Evolutionary conservation across 768 basidiomycete species (phyloP), one percentile per base, ranked within the genome.

Genomic region (Naganishia friedmannii): DNA sequence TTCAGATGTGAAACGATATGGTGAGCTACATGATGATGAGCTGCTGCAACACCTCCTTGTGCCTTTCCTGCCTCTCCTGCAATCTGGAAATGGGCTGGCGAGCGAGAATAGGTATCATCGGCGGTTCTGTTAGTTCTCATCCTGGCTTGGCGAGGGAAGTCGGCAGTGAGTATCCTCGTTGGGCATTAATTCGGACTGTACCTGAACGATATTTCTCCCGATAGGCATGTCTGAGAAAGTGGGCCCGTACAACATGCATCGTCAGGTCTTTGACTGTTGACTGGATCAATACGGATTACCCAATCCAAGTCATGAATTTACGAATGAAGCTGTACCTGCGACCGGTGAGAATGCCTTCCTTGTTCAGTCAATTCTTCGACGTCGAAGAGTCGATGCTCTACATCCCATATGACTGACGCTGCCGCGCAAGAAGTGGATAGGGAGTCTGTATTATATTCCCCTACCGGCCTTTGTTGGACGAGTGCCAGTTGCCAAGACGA

Each of bases 271-370:
- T 13, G 66, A 67, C n/a, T 67, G 66, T 54, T 13, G 66, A 67
- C n/a, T 67, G 66, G 66, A 56, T 67, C 23, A 34, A 4, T 15
- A 39, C 53, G 9, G 37, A 46, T 7, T 67, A 42, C 23, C 66
- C 66, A 34, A 56, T 31, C 53, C 21, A n/a, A 54, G 23, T 67
- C 77, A 79, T 58, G 60, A 69, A 8, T 76, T 77, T 23, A 53
- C 76, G 29, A 79, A 77, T 65, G 78, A 77, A 21, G 78, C 78
- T 0, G 71, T 74, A 53, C 75, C 77, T 23, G 77, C 75, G 12
- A 74, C 72, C 3, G 74, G 78, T 74, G 56, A 31, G 66, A 15
- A n/a, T 37, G 6, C 6, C 34, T 37, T 37, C 6, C 34, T 37
- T 12, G 34, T 23, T 37, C 57, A 10, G 10, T 28, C 12, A 4